Percentiles rank a stretch among this genome's conserved stretches.
Evolutionary conservation across 2,329 filamentous ascomycete genomes (phyloP).

Genomic region (Emmonsiellopsis sp.): DNA sequence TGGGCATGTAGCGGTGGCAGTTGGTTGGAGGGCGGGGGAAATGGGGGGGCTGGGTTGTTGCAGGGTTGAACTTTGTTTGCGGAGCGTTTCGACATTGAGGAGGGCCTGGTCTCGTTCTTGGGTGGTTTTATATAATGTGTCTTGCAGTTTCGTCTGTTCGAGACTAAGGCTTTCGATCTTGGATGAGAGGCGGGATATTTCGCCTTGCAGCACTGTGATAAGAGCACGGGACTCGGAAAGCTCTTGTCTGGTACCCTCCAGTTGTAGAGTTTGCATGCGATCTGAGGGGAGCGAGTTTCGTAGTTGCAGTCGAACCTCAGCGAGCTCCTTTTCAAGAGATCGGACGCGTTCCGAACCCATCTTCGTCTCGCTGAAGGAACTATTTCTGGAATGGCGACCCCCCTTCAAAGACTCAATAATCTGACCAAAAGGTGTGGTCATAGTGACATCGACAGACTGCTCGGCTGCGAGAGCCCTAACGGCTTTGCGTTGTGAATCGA

Average conservation of each 20-base stretch:
- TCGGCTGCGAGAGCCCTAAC: constrained; percentile 29
- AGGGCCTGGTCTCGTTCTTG: constrained; percentile 25
- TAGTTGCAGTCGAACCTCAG: constrained; percentile 21
- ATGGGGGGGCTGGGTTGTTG: constrained; percentile 25
- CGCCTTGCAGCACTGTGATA: constrained; percentile 29
- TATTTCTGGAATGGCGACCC: constrained; percentile 11
- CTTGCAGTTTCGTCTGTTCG: constrained; percentile 22
- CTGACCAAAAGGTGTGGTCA: constrained; percentile 28
- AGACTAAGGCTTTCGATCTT: constrained; percentile 27
- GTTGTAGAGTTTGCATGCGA: constrained; percentile 26
- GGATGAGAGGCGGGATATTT: constrained; percentile 28
- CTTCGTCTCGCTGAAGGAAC: constrained; percentile 8
- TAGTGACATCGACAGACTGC: constrained; percentile 22
- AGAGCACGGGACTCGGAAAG: constrained; percentile 28
- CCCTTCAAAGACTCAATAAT: constrained; percentile 32
- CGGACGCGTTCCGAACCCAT: constrained; percentile 3
- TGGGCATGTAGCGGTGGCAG: not conserved
- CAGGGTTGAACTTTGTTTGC: constrained; percentile 16
- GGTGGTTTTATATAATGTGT: constrained; percentile 21
- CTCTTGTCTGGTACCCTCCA: constrained; percentile 27
- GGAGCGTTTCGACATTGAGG: constrained; percentile 22
- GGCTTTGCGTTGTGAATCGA: constrained; percentile 28
- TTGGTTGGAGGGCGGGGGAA: constrained; percentile 17
- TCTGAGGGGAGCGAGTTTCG: constrained; percentile 20
- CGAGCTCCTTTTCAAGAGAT: constrained; percentile 19